phyloP scores from a whole-genome alignment of 192 early-diverging fungal genomes.

The Podila epigama region DNA sequence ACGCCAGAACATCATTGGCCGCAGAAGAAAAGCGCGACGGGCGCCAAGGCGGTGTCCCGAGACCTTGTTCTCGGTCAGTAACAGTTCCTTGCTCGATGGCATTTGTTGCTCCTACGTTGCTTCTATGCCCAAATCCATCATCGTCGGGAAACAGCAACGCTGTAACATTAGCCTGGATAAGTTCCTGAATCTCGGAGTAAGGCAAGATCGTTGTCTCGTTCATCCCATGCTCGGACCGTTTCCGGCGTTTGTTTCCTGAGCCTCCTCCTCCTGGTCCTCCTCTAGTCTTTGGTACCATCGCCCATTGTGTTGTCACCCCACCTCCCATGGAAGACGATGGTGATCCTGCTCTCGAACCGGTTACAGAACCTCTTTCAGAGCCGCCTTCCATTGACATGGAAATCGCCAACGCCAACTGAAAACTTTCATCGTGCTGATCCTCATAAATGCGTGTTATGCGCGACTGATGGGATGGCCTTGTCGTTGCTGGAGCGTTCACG shows the following conservation, averaged over 20 bases:
- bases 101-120: background rate
- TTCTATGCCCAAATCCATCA: background rate
- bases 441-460: slow-evolving; percentile 10
- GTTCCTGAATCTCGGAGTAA: slow-evolving; percentile 26
- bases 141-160: slow-evolving; percentile 32
- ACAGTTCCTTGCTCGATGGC: background rate
- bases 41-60: slow-evolving; percentile 32
- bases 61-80: background rate
- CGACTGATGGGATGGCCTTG: slow-evolving; percentile 1
- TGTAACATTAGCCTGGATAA: slow-evolving; percentile 33
- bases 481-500: slow-evolving; percentile 2
- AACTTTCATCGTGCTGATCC: slow-evolving; percentile 34
- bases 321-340: background rate
- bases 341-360: background rate
- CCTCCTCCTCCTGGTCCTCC: background rate
- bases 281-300: slow-evolving; percentile 1
- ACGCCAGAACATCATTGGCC: background rate
- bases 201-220: slow-evolving; percentile 30
- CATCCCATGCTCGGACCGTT: slow-evolving; percentile 13
- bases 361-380: background rate
- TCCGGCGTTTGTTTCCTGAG: slow-evolving; percentile 13
- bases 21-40: slow-evolving; percentile 27
- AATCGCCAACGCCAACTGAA: slow-evolving; percentile 37
- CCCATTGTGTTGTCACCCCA: background rate
- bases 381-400: slow-evolving; percentile 18